These are phyloP conservation scores for Vaccinium corymbosum DNA, from an alignment of 148 eudicot species.

Conservation along the genomic window DNA sequence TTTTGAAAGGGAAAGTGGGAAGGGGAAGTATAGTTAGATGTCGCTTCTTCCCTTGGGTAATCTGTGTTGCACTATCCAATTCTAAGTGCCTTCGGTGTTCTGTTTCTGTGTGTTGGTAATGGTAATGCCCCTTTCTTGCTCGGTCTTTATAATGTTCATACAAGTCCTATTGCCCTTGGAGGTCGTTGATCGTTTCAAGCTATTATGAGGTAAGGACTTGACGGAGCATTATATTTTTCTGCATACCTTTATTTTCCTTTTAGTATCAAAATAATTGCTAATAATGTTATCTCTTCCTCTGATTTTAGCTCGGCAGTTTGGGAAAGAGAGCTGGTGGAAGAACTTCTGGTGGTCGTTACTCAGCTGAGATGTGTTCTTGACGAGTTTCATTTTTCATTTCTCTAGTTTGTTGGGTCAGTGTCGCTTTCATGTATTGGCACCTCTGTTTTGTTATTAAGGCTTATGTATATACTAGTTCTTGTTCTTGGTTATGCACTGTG, in stretches of 20 bases:
- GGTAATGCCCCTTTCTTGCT: conserved; percentile 3
- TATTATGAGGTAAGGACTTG: conserved; percentile 27
- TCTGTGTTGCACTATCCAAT: conserved; percentile 16
- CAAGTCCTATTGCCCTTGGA: conserved; percentile 10
- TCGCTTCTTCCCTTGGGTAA: conserved; percentile 6
- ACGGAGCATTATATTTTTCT: neutral
- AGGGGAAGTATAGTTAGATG: conserved; percentile 29
- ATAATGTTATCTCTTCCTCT: neutral
- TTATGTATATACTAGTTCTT: neutral
- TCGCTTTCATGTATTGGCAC: neutral
- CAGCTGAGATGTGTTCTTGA: conserved; percentile 8
- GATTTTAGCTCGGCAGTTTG: neutral
- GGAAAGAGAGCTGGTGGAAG: conserved; percentile 9
- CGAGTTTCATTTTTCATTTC: neutral
- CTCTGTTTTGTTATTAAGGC: neutral
- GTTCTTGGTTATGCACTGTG: neutral
- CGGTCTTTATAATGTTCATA: neutral
- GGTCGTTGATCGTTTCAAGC: conserved; percentile 31
- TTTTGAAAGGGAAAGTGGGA: conserved; percentile 62
- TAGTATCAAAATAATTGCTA: neutral
- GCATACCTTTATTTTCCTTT: neutral
- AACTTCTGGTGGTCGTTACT: conserved; percentile 21
- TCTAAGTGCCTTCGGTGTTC: conserved; percentile 7
- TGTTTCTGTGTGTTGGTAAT: conserved; percentile 1
- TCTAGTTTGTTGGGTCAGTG: neutral